phyloP scores from a whole-genome alignment of 2,329 filamentous ascomycete genomes.

The Aspergillus hiratsukae region DNA sequence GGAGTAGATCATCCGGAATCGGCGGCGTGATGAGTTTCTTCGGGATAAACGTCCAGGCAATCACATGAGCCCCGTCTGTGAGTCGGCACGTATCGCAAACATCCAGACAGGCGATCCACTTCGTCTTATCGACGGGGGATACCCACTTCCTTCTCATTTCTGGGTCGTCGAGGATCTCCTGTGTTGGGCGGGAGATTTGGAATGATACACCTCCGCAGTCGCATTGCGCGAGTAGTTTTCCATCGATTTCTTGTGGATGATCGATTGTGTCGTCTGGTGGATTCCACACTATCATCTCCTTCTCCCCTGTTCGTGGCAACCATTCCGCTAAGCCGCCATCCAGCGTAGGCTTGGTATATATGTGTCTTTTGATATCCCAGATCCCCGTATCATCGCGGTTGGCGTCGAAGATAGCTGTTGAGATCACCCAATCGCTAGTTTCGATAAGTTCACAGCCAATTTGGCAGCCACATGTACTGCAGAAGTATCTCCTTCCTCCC shows the following conservation, averaged over 20 bases:
- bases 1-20: conserved; percentile 14
- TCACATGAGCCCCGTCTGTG: conserved; percentile 34
- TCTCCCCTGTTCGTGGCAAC: conserved; percentile 12
- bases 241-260: neutral
- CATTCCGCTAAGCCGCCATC: conserved; percentile 16
- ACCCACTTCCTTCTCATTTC: conserved; percentile 12
- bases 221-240: conserved; percentile 36
- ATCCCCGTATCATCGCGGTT: conserved; percentile 8
- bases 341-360: conserved; percentile 13
- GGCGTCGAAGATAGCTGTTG: conserved; percentile 20
- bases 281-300: conserved; percentile 12
- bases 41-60: conserved; percentile 41
- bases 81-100: conserved; percentile 39
- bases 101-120: conserved; percentile 25
- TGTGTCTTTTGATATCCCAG: conserved; percentile 17
- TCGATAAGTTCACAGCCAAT: conserved; percentile 11
- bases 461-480: conserved; percentile 42
- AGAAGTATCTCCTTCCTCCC: conserved; percentile 35
- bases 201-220: conserved; percentile 45
- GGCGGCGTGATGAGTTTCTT: conserved; percentile 29
- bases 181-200: conserved; percentile 35
- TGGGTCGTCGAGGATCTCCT: conserved; percentile 25
- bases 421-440: conserved; percentile 17
- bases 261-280: neutral
- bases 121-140: conserved; percentile 10